phyloP scores from a whole-genome alignment of 1,139 yeast species.

The Geotrichum fermentans region DNA sequence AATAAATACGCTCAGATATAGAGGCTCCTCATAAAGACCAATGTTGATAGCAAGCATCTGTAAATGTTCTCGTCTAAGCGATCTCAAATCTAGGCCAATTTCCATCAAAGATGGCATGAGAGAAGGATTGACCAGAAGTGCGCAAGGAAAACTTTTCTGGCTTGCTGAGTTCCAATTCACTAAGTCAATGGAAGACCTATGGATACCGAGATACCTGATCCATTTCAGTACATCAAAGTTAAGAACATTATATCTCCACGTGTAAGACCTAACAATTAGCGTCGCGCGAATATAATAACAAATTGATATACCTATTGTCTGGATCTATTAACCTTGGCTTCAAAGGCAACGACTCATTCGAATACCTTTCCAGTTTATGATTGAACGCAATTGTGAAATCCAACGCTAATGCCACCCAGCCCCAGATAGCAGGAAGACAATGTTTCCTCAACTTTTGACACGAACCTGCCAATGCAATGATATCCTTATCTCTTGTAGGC shows the following conservation, averaged over 20 bases:
- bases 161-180: neutral
- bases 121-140: neutral
- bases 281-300: neutral
- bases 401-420: neutral
- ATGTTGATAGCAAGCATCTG: neutral
- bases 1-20: neutral
- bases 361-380: neutral
- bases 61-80: neutral
- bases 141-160: neutral
- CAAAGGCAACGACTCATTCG: neutral
- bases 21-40: neutral
- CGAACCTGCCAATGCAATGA: neutral
- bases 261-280: neutral
- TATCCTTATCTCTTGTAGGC: neutral
- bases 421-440: neutral
- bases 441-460: neutral
- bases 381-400: neutral
- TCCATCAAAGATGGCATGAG: neutral
- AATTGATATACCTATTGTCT: neutral
- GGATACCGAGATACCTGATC: slow-evolving; percentile 1
- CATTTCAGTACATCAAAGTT: neutral
- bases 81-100: neutral
- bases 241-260: neutral
- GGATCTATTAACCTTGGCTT: neutral
- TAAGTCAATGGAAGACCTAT: neutral